Evolutionary conservation across 139 green algal species (phyloP).

Genomic region (Gonium pectorale): DNA sequence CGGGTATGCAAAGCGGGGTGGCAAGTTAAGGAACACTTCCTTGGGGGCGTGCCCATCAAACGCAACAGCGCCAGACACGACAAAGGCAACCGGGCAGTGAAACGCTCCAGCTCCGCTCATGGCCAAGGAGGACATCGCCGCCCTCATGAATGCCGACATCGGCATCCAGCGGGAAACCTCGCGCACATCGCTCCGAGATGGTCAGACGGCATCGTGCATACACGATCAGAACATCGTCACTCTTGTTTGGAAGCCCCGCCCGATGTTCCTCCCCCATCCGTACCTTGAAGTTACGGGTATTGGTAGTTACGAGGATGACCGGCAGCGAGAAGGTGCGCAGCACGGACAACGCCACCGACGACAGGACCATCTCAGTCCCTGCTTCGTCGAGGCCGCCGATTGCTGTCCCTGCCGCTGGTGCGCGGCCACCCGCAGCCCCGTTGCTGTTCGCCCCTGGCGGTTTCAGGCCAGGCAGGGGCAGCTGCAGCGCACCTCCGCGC

Average conservation of each 20-base stretch:
- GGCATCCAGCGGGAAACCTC: too few relatives aligned
- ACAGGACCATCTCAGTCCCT: slow-evolving; percentile 1
- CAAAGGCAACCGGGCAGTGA: too few relatives aligned
- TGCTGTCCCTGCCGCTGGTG: not conserved
- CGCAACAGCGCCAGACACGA: too few relatives aligned
- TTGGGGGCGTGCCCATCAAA: too few relatives aligned
- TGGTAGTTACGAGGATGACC: slow-evolving; percentile 26
- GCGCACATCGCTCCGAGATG: too few relatives aligned
- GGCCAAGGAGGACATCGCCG: too few relatives aligned
- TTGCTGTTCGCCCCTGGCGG: not conserved
- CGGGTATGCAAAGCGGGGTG: not conserved
- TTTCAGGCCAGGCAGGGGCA: not conserved
- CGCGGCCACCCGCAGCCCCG: not conserved
- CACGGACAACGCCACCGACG: slow-evolving; percentile 20
- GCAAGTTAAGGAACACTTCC: too few relatives aligned
- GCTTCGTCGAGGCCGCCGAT: not conserved
- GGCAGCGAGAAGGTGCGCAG: slow-evolving; percentile 33
- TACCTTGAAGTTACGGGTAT: slow-evolving; percentile 28
- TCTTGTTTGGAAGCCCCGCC: not conserved
- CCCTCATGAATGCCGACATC: too few relatives aligned
- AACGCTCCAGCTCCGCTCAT: too few relatives aligned
- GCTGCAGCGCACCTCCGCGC: not conserved
- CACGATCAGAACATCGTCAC: too few relatives aligned
- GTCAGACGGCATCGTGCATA: too few relatives aligned
- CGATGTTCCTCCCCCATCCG: not conserved